phyloP scores from a whole-genome alignment of 1,284 basidiomycete genomes.

The Boletus semigastroideus region DNA sequence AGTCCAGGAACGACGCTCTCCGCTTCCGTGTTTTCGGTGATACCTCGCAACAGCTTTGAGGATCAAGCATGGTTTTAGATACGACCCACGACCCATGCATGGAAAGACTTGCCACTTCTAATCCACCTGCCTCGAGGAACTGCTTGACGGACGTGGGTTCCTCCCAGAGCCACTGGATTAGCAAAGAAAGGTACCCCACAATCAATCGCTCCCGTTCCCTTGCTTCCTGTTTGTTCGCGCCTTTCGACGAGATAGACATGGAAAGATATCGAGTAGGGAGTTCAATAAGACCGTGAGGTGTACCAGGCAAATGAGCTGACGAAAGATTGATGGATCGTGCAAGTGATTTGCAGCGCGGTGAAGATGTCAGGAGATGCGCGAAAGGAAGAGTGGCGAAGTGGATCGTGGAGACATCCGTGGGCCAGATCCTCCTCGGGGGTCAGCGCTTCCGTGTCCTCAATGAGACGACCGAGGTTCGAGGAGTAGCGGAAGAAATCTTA shows the following conservation, averaged over 20 bases:
- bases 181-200: conserved; percentile 80
- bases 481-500: too few relatives aligned
- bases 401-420: conserved; percentile 54
- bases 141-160: conserved; percentile 85
- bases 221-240: conserved; percentile 58
- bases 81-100: neutral
- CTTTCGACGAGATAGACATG: conserved; percentile 64
- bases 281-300: conserved; percentile 52
- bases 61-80: neutral
- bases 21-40: conserved; percentile 85
- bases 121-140: conserved; percentile 87
- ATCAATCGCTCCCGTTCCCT: conserved; percentile 90
- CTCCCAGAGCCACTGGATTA: conserved; percentile 97
- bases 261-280: conserved; percentile 71
- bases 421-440: too few relatives aligned
- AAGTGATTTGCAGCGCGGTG: conserved; percentile 75
- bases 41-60: conserved; percentile 95
- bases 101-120: conserved; percentile 76
- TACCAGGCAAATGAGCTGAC: conserved; percentile 32
- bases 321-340: conserved; percentile 67
- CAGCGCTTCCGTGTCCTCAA: too few relatives aligned
- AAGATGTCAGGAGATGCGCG: conserved; percentile 64
- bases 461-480: too few relatives aligned
- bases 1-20: conserved; percentile 90
- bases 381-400: conserved; percentile 72